Percentiles rank a stretch among this genome's conserved stretches.
These are phyloP conservation scores for Talaromyces sp. DNA, from an alignment of 2,329 filamentous ascomycete genomes.

Conservation along the genomic window DNA sequence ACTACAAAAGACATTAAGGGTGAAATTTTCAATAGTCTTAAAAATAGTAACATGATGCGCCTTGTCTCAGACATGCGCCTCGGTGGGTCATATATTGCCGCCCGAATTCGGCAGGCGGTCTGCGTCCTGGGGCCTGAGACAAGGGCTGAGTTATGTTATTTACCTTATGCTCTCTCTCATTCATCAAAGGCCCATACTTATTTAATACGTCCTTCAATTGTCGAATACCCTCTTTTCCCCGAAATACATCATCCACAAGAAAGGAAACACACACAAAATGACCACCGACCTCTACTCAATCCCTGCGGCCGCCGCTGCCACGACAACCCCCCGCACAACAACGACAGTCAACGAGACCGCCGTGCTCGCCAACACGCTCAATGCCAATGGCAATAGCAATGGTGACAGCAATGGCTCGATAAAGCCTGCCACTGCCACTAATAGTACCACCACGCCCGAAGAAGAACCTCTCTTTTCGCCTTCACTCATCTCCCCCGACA, in stretches of 20 bases:
- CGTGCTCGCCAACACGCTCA: slow-evolving; percentile 11
- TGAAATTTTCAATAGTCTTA: not conserved
- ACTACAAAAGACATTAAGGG: not conserved
- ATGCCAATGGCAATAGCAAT: slow-evolving; percentile 16
- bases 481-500: slow-evolving; percentile 70
- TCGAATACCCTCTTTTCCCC: not conserved
- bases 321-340: slow-evolving; percentile 3
- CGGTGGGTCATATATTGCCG: not conserved
- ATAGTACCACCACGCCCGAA: slow-evolving; percentile 17
- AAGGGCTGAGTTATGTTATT: not conserved
- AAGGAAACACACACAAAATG: not conserved
- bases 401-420: slow-evolving; percentile 9
- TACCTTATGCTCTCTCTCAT: not conserved
- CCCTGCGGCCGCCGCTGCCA: slow-evolving; percentile 8
- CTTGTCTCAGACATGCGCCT: not conserved
- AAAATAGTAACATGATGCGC: not conserved
- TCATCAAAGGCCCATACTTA: not conserved
- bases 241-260: not conserved
- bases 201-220: not conserved
- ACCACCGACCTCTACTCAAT: slow-evolving; percentile 12
- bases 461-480: slow-evolving; percentile 67
- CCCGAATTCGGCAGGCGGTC: not conserved
- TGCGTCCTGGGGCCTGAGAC: not conserved
- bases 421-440: slow-evolving; percentile 16
- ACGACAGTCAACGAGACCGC: slow-evolving; percentile 16